phyloP scores from a whole-genome alignment of 2,329 filamentous ascomycete genomes.

The Drechslerella stenobrocha region DNA sequence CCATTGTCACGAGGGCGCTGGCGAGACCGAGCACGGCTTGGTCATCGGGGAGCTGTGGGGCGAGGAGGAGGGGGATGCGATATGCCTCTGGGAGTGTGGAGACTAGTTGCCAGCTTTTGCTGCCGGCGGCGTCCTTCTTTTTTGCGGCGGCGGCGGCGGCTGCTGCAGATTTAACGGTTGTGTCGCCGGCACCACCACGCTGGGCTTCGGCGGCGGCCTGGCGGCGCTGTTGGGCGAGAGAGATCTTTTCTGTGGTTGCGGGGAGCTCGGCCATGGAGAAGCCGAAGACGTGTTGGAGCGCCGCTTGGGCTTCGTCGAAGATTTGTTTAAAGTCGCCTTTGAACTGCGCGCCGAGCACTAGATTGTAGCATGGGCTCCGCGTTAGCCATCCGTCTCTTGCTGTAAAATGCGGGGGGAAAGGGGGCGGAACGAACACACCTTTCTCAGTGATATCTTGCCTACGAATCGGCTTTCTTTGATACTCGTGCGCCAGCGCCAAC shows the following conservation, averaged over 20 bases:
- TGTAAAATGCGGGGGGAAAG: conserved; percentile 29
- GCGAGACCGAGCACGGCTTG: conserved; percentile 81
- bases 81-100: conserved; percentile 71
- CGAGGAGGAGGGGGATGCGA: conserved; percentile 67
- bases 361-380: neutral
- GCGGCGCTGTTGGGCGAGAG: conserved; percentile 60
- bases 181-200: conserved; percentile 12
- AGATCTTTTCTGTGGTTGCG: conserved; percentile 66
- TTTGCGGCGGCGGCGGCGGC: neutral
- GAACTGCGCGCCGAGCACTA: conserved; percentile 71
- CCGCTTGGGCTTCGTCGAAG: conserved; percentile 74
- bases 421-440: conserved; percentile 58
- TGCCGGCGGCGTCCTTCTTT: conserved; percentile 54
- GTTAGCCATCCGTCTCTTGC: neutral
- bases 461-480: conserved; percentile 64
- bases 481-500: conserved; percentile 69
- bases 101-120: conserved; percentile 75
- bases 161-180: too few species aligned
- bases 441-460: conserved; percentile 67
- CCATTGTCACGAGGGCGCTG: conserved; percentile 75
- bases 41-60: conserved; percentile 71
- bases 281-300: conserved; percentile 75
- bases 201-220: conserved; percentile 52
- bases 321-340: conserved; percentile 71
- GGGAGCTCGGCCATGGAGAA: conserved; percentile 90